phyloP scores from a whole-genome alignment of 495 filamentous ascomycete genomes.

The Aspergillus kassunensis region DNA sequence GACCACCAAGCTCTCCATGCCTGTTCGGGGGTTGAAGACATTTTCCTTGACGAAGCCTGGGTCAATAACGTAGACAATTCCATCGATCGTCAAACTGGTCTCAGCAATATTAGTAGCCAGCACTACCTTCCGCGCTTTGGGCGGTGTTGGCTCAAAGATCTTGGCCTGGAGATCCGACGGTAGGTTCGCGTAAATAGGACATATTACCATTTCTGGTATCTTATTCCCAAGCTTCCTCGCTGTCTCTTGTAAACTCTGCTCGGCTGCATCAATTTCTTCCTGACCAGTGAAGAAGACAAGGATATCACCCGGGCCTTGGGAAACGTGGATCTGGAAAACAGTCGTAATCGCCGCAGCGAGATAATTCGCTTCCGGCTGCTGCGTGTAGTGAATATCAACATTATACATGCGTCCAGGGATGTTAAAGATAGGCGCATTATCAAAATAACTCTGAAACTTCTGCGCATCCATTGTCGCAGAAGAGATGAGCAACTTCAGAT shows the following conservation, averaged over 20 bases:
- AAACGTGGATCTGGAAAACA: slow-evolving; percentile 93
- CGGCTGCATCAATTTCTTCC: slow-evolving; percentile 84
- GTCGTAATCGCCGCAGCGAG: slow-evolving; percentile 88
- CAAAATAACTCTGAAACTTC: slow-evolving; percentile 89
- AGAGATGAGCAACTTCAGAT: slow-evolving; percentile 88
- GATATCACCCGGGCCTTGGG: slow-evolving; percentile 82
- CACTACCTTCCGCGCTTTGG: slow-evolving; percentile 77
- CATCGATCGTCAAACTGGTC: slow-evolving; percentile 84
- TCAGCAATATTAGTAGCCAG: slow-evolving; percentile 90
- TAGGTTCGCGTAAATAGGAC: slow-evolving; percentile 85
- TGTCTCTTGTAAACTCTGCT: slow-evolving; percentile 75
- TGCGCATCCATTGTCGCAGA: slow-evolving; percentile 94
- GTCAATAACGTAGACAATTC: slow-evolving; percentile 89
- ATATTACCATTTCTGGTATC: slow-evolving; percentile 80
- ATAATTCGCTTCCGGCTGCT: slow-evolving; percentile 92
- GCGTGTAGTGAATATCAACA: slow-evolving; percentile 90
- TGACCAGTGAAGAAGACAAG: slow-evolving; percentile 87
- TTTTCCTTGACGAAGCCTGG: slow-evolving; percentile 95
- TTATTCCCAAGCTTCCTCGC: slow-evolving; percentile 75
- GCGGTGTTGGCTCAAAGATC: slow-evolving; percentile 86
- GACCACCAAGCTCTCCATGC: slow-evolving; percentile 88
- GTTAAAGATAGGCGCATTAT: slow-evolving; percentile 94
- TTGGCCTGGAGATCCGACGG: slow-evolving; percentile 81
- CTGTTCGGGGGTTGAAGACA: slow-evolving; percentile 84
- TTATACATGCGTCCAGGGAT: slow-evolving; percentile 88